Conservation (phyloP, 768 basidiomycete genomes). For the Mycena belliarum region DNA sequence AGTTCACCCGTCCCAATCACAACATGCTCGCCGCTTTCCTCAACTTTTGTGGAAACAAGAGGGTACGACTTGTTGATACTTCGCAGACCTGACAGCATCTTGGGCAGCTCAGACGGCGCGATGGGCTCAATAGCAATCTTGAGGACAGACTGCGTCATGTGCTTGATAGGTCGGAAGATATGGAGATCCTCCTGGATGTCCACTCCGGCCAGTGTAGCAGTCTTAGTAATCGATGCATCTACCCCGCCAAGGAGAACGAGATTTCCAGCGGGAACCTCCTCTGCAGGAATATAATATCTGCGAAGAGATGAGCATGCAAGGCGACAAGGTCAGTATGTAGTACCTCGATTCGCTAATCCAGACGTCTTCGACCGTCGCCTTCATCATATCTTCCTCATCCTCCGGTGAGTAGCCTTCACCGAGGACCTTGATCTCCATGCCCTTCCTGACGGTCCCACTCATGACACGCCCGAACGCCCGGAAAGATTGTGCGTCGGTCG, state of each 20-base stretch:
- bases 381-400: constrained; percentile 98
- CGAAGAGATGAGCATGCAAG: constrained; percentile 6
- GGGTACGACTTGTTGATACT: constrained; percentile 99
- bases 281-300: constrained; percentile 89
- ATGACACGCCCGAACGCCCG: constrained; percentile 93
- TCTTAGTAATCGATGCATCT: constrained; percentile 93
- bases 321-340: constrained; percentile 20
- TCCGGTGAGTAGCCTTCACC: constrained; percentile 99
- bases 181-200: constrained; percentile 84
- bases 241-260: constrained; percentile 91
- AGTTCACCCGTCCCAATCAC: constrained; percentile 96
- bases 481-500: constrained; percentile 95
- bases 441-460: constrained; percentile 86
- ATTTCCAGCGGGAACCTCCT: constrained; percentile 90
- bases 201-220: constrained; percentile 79
- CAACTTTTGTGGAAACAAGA: constrained; percentile 90
- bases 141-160: constrained; percentile 95
- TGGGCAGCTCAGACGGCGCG: constrained; percentile 94
- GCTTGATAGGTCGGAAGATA: constrained; percentile 95
- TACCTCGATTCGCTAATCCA: constrained; percentile 92
- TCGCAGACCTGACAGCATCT: constrained; percentile 96
- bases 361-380: constrained; percentile 77
- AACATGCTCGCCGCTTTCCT: constrained; percentile 98
- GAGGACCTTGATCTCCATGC: constrained; percentile 88
- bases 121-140: constrained; percentile 99